phyloP scores from a whole-genome alignment of 1,284 basidiomycete species.

The Marasmius oreades region DNA sequence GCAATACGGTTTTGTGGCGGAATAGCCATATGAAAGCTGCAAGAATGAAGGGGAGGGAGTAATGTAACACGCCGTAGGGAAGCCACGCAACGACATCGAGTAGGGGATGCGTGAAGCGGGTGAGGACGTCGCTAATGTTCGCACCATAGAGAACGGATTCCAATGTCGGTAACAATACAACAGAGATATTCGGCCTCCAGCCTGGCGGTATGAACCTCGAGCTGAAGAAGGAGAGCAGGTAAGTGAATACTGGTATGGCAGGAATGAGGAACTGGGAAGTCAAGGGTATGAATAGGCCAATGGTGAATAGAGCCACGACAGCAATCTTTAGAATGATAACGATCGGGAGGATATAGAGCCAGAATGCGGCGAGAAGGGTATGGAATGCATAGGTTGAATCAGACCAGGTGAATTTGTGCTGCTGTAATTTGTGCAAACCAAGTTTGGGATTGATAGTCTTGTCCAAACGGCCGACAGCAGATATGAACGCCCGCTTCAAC shows the following conservation, averaged over 20 bases:
- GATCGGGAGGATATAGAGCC: conserved; percentile 73
- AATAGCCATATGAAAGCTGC: conserved; percentile 61
- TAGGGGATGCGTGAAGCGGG: conserved; percentile 87
- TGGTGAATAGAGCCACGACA: conserved; percentile 73
- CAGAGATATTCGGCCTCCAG: conserved; percentile 82
- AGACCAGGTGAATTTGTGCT: conserved; percentile 56
- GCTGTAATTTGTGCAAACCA: conserved; percentile 60
- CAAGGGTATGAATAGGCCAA: conserved; percentile 77
- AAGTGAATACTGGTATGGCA: conserved; percentile 83
- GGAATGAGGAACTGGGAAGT: conserved; percentile 93
- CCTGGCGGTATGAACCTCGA: conserved; percentile 79
- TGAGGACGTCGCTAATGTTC: conserved; percentile 95
- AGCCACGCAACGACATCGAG: conserved; percentile 95
- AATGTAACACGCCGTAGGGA: conserved; percentile 94
- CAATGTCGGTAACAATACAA: conserved; percentile 89
- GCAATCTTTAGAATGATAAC: conserved; percentile 75
- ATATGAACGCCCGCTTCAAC: conserved; percentile 49
- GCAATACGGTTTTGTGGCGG: conserved; percentile 75
- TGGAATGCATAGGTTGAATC: conserved; percentile 69
- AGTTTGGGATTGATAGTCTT: conserved; percentile 70
- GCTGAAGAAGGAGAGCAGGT: conserved; percentile 84
- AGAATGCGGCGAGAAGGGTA: conserved; percentile 65
- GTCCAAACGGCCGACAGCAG: conserved; percentile 68
- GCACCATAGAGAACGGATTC: conserved; percentile 95
- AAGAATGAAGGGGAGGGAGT: conserved; percentile 78